Evolutionary conservation across 805 yeast genomes (phyloP).

Genomic region (Candida morakotiae): DNA sequence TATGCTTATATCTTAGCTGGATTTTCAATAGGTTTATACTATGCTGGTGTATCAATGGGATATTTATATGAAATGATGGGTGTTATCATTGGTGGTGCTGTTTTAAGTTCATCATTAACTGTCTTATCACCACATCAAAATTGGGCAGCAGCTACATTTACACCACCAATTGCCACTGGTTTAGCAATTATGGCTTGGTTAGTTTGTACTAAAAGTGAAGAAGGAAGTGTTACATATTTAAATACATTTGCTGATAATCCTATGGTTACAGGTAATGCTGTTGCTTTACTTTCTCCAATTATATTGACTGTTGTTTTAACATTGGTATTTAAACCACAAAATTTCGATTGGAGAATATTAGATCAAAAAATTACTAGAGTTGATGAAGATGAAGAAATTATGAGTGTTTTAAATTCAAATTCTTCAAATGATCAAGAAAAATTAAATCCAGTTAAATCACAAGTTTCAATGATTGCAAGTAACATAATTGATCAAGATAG

Average conservation of each 20-base stretch:
- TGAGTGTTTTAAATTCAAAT: constrained; percentile 28
- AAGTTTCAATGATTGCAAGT: constrained; percentile 34
- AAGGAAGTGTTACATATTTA: constrained; percentile 28
- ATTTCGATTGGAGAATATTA: constrained; percentile 69
- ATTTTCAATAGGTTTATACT: constrained; percentile 75
- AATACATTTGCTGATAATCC: constrained; percentile 80
- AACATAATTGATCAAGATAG: constrained; percentile 28
- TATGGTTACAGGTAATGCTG: constrained; percentile 86
- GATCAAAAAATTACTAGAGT: constrained; percentile 55
- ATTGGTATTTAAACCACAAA: constrained; percentile 58
- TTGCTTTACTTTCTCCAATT: constrained; percentile 71
- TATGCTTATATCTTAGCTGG: constrained; percentile 69
- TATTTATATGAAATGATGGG: constrained; percentile 88
- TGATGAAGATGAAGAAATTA: constrained; percentile 66
- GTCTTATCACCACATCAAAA: constrained; percentile 64
- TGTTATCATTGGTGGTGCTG: constrained; percentile 82
- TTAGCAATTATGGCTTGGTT: constrained; percentile 65
- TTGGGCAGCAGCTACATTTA: constrained; percentile 59
- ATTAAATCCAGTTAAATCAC: constrained; percentile 33
- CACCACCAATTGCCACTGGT: constrained; percentile 77
- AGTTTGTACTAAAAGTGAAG: constrained; percentile 29
- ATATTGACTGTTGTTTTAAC: constrained; percentile 66
- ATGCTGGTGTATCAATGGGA: constrained; percentile 83
- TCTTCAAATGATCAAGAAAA: constrained; percentile 19
- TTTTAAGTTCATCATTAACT: constrained; percentile 68